Base-by-base conservation (phyloP, 805 yeast species). In the Wickerhamomyces chaumierensis region DNA sequence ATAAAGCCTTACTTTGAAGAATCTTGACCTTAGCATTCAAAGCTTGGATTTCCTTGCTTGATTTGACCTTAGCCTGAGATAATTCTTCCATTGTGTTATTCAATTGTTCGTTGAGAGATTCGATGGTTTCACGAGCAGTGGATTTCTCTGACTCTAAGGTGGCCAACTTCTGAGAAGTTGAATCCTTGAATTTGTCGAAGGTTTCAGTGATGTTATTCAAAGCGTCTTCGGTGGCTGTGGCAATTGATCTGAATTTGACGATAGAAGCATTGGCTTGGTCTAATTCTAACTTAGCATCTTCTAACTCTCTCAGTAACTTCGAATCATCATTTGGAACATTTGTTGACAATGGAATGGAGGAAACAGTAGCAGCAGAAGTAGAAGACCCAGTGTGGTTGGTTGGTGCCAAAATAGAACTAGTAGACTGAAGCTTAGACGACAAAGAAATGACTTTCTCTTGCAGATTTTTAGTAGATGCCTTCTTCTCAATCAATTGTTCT, bases 211-310 rank as follows among this genome's bases (percentile, higher is more conserved):
- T 62, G 35, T 68, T 63, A 31, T 61, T 57, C 31, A 84, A 62
- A 5, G 87, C 75, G 38, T 71, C 73, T 51, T 84, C 94, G 3
- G 85, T 74, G 13, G 81, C 74, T 37, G 60, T 58, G 0, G 87
- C 77, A 32, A 84, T 67, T n/a, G 62, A 63, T 40, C 77, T 73
- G 52, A 78, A 72, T 46, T 80, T 78, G n/a, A 66, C 66, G 9
- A 73, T 68, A 48, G 70, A 75, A n/a, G 69, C 62, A 45, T 72
- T 71, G 1, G 84, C 73, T 14, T 71, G 61, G 18, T 66, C 70
- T 39, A 81, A 65, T 39, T 79, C 84, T 34, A 66, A 62, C 38
- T 68, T 64, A 8, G 79, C 61, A 40, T 63, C 63, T 27, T 67
- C 68, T 18, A 73, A 55, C 34, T 71, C 72, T 13, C 58, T 48